Percentiles rank a stretch among this genome's conserved stretches.
phyloP scores from a whole-genome alignment of 2,329 filamentous ascomycete genomes.

The Scorias spongiosa region DNA sequence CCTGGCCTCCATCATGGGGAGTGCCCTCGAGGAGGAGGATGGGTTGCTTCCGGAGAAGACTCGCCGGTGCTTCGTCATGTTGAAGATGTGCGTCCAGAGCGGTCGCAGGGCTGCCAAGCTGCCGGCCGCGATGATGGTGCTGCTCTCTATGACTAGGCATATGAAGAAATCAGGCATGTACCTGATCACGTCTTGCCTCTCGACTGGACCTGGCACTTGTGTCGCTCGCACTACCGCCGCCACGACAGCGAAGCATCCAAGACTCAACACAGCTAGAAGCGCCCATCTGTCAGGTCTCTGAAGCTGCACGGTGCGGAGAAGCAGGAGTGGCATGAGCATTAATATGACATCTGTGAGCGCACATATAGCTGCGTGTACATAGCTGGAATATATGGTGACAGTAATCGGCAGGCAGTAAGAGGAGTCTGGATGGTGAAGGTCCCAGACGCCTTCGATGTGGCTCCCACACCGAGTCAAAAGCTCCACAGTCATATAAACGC shows the following conservation, averaged over 20 bases:
- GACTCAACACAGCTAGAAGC: not conserved
- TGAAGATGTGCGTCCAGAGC: not conserved
- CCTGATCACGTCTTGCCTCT: slow-evolving; percentile 4
- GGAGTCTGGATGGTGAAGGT: slow-evolving; percentile 1
- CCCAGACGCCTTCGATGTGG: slow-evolving; percentile 5
- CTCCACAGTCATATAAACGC: slow-evolving; percentile 2
- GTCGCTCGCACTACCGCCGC: slow-evolving; percentile 5
- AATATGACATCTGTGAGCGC: slow-evolving; percentile 2
- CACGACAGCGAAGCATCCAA: slow-evolving; percentile 4
- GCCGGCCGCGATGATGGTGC: slow-evolving; percentile 6
- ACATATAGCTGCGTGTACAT: slow-evolving; percentile 2
- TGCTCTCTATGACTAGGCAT: slow-evolving; percentile 6
- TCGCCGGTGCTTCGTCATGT: not conserved
- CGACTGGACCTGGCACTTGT: slow-evolving; percentile 2
- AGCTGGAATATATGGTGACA: slow-evolving; percentile 2
- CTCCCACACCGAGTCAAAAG: slow-evolving; percentile 3
- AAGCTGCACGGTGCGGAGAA: slow-evolving; percentile 1
- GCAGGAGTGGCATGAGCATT: slow-evolving; percentile 3
- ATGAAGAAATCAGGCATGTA: slow-evolving; percentile 5
- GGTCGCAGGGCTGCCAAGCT: slow-evolving; percentile 5
- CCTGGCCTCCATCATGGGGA: not conserved
- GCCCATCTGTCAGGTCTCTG: not conserved
- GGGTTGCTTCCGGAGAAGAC: not conserved
- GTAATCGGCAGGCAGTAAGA: slow-evolving; percentile 1
- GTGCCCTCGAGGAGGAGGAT: not conserved